phyloP scores from a whole-genome alignment of 768 basidiomycete genomes.

The Pulveroboletus sp. region DNA sequence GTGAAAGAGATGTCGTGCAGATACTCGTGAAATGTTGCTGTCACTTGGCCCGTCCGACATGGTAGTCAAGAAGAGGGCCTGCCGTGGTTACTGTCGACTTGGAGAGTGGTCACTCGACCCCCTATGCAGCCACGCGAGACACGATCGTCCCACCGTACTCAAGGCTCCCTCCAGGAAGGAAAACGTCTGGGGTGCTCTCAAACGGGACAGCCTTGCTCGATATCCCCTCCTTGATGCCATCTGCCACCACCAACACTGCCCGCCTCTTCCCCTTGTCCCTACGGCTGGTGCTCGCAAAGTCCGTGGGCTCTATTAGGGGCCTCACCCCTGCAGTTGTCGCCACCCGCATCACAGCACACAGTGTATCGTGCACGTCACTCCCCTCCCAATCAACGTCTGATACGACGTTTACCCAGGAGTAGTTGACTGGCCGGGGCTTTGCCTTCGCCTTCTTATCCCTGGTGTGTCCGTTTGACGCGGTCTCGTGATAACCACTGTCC shows the following conservation, averaged over 20 bases:
- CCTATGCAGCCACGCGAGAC: slow-evolving; percentile 31
- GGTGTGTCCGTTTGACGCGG: slow-evolving; percentile 15
- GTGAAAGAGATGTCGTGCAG: not conserved
- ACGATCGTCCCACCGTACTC: slow-evolving; percentile 34
- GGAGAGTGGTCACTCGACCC: not conserved
- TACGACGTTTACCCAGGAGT: slow-evolving; percentile 76
- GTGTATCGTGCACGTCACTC: slow-evolving; percentile 57
- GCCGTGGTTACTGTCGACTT: not conserved
- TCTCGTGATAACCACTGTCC: slow-evolving; percentile 23
- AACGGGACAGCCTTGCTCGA: slow-evolving; percentile 32
- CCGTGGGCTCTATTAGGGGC: slow-evolving; percentile 21
- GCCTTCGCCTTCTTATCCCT: slow-evolving; percentile 30
- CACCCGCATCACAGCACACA: slow-evolving; percentile 37
- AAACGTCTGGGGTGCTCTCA: slow-evolving; percentile 31
- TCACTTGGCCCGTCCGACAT: not conserved
- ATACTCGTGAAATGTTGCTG: not conserved
- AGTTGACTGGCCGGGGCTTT: slow-evolving; percentile 50
- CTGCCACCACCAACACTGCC: slow-evolving; percentile 5
- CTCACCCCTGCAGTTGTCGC: slow-evolving; percentile 32
- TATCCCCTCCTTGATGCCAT: slow-evolving; percentile 15
- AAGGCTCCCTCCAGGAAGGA: slow-evolving; percentile 25
- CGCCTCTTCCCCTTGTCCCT: slow-evolving; percentile 29
- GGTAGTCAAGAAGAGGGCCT: not conserved
- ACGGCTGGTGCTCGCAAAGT: slow-evolving; percentile 17
- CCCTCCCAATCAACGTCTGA: slow-evolving; percentile 86